Percentiles rank a stretch among this genome's conserved stretches.
Conservation (phyloP, 805 yeast species). For the Candida andamanensis region DNA sequence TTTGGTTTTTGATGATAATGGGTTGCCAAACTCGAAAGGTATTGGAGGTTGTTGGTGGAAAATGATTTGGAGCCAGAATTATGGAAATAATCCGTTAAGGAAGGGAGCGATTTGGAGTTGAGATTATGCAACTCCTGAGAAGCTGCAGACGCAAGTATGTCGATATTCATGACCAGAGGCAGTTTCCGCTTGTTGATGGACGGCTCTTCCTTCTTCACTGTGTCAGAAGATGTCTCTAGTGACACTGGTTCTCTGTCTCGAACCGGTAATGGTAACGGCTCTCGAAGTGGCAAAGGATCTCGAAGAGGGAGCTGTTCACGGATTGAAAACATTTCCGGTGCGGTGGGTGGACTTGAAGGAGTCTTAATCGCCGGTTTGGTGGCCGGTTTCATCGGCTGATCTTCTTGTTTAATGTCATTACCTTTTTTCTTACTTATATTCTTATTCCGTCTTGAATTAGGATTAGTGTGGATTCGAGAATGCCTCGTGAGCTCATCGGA, state of each 20-base stretch:
- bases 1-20: constrained; percentile 13
- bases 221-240: background rate
- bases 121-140: constrained; percentile 47
- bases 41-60: constrained; percentile 18
- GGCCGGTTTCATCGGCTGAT: background rate
- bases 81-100: constrained; percentile 44
- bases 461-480: constrained; percentile 66
- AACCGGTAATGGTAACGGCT: background rate
- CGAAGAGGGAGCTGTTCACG: background rate
- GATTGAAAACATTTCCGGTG: background rate
- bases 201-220: background rate
- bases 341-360: background rate
- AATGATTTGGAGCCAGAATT: constrained; percentile 10
- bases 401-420: background rate
- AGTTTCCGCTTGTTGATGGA: too few relatives aligned
- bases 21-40: constrained; percentile 21
- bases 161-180: constrained; percentile 30
- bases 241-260: background rate
- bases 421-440: constrained; percentile 18
- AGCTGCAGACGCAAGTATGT: constrained; percentile 50
- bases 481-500: constrained; percentile 75
- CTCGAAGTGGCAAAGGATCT: background rate
- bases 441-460: constrained; percentile 60
- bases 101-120: constrained; percentile 45
- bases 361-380: too few relatives aligned